phyloP scores from a whole-genome alignment of 2,329 filamentous ascomycete species.

The Ceratocystis papillata region DNA sequence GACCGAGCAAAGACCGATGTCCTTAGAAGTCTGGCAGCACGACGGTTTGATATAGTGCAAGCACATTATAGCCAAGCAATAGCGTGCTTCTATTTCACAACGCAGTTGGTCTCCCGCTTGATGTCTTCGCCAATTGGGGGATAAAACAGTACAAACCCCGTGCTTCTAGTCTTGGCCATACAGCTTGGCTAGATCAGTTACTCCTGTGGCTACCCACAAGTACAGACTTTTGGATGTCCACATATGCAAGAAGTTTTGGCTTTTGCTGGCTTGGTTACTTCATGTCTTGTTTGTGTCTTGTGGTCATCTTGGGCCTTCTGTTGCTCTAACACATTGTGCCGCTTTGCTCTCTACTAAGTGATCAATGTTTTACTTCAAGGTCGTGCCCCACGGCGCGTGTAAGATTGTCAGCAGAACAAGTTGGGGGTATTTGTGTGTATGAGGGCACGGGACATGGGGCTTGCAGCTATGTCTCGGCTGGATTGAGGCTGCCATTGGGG shows the following conservation, averaged over 20 bases:
- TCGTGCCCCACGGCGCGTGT: background rate
- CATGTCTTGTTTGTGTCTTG: conserved; percentile 7
- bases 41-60: too few relatives aligned
- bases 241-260: background rate
- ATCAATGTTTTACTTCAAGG: background rate
- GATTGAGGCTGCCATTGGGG: conserved; percentile 8
- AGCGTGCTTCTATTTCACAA: background rate
- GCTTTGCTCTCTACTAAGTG: background rate
- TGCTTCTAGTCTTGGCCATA: background rate
- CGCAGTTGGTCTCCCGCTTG: background rate
- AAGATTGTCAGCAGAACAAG: background rate
- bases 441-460: conserved; percentile 8
- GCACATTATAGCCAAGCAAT: too few relatives aligned
- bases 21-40: background rate
- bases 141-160: background rate
- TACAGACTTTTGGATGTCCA: background rate
- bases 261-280: background rate
- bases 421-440: background rate
- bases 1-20: conserved; percentile 5
- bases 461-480: conserved; percentile 1
- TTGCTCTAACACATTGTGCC: background rate
- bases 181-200: background rate
- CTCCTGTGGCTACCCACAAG: background rate
- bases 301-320: background rate
- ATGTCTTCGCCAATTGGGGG: background rate